Evolutionary conservation across 2,329 filamentous ascomycete species (phyloP), one percentile per base, ranked within the genome.

Genomic region (Pestalotiopsis sp.): DNA sequence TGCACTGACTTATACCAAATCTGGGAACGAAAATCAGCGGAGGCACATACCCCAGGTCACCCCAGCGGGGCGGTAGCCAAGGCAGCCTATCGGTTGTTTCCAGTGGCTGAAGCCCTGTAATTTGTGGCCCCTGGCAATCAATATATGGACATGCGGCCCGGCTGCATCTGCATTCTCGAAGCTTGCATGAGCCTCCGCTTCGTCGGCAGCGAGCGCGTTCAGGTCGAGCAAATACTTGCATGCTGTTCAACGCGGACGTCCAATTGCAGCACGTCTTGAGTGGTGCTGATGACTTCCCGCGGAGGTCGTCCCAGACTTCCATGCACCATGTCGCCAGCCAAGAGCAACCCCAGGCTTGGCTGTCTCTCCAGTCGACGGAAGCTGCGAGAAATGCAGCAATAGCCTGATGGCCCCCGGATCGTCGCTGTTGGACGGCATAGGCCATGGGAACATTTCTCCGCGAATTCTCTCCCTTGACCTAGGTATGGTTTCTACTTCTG

Each of bases 51-150:
- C 63, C 63, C 63, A 66, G 63, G 57, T 57, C 63, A 49, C 41
- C 41, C 63, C 52, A 7, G 63, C 45, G 45, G 63, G 63, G 63
- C 63, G 63, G 63, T 14, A 66, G 63, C 63, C 63, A 57, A 66
- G 45, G 63, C 63, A 38, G 45, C 63, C 63, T 66, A 66, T 66
- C 63, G 63, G 63, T 31, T 49, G 63, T 39, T 45, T 65, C 38
- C 36, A 65, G 41, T 38, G 39, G 62, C 63, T 58, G 20, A 49
- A 36, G 13, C 20, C 63, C 63, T 57, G 27, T 52, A 45, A 64
- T 49, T 27, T 52, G 27, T 62, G 41, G 39, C 61, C 39, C 57
- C 57, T 59, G 61, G 25, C 36, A 63, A 63, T 63, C 36, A 63
- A 63, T 63, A 23, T 63, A 13, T 63, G 61, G 61, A 14, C 17